phyloP scores from a whole-genome alignment of 2,329 filamentous ascomycete genomes.

The Aspergillus sojae region DNA sequence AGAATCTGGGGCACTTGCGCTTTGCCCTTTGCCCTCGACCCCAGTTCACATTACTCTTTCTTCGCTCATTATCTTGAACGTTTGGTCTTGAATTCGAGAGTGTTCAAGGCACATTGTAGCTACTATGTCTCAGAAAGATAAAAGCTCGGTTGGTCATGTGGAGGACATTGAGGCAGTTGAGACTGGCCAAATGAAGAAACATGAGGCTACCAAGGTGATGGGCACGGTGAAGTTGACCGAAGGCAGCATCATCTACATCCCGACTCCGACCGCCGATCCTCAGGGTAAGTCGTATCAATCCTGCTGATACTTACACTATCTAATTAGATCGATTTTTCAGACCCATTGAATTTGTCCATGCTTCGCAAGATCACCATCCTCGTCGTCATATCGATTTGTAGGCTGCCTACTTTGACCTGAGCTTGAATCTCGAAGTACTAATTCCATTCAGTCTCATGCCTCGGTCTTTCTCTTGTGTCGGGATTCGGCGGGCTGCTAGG shows the following conservation, averaged over 20 bases:
- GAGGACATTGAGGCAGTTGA: constrained; percentile 16
- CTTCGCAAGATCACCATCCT: constrained; percentile 33
- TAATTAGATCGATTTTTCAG: constrained; percentile 18
- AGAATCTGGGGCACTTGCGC: not conserved
- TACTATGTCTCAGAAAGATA: constrained; percentile 12
- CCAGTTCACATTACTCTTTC: not conserved
- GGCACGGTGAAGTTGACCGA: constrained; percentile 34
- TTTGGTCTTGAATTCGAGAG: not conserved
- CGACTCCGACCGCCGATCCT: constrained; percentile 38
- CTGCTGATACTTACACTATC: not conserved
- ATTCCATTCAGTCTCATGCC: constrained; percentile 40
- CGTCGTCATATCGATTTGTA: constrained; percentile 32
- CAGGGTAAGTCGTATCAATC: constrained; percentile 17
- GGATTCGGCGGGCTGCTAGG: constrained; percentile 46
- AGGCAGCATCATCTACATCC: constrained; percentile 38
- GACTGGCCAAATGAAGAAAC: not conserved
- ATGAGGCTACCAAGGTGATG: constrained; percentile 17
- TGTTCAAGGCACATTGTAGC: not conserved
- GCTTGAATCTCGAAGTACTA: not conserved
- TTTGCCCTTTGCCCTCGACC: not conserved
- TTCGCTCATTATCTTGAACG: not conserved
- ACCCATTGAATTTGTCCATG: constrained; percentile 32
- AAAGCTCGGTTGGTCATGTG: constrained; percentile 18
- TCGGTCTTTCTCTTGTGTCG: constrained; percentile 44
- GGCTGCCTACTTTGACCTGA: not conserved